Percentiles rank a stretch among this genome's conserved stretches.
phyloP scores from a whole-genome alignment of 805 yeast genomes.

The Kazachstania kunashirensis region DNA sequence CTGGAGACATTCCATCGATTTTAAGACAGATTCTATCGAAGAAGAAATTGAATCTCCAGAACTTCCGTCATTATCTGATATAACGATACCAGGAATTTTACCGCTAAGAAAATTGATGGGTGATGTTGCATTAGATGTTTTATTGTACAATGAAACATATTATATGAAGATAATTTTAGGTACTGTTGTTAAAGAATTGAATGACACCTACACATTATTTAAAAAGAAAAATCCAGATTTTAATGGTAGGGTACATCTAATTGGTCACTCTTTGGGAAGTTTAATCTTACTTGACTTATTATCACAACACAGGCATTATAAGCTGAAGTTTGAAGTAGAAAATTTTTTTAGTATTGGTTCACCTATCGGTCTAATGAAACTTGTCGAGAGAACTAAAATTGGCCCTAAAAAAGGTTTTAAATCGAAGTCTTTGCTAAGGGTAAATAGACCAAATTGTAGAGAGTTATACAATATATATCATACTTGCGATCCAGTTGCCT shows the following conservation, averaged over 20 bases:
- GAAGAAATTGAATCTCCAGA: slow-evolving; percentile 32
- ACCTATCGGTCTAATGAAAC: slow-evolving; percentile 79
- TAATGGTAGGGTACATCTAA: slow-evolving; percentile 69
- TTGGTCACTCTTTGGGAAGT: slow-evolving; percentile 91
- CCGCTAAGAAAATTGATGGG: slow-evolving; percentile 73
- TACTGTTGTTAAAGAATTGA: slow-evolving; percentile 55
- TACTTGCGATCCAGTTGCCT: slow-evolving; percentile 86
- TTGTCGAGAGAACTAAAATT: slow-evolving; percentile 58
- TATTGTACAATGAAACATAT: slow-evolving; percentile 65
- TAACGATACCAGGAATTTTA: slow-evolving; percentile 68
- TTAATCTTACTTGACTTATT: slow-evolving; percentile 73
- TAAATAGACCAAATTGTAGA: slow-evolving; percentile 40
- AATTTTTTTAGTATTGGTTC: slow-evolving; percentile 79
- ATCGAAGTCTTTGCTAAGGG: not conserved
- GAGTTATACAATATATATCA: slow-evolving; percentile 79
- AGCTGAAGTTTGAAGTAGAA: slow-evolving; percentile 59
- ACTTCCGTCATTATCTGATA: slow-evolving; percentile 56
- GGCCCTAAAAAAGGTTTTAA: slow-evolving; percentile 23
- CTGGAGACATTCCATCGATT: slow-evolving; percentile 77
- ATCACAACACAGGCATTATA: slow-evolving; percentile 36
- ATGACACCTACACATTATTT: slow-evolving; percentile 50
- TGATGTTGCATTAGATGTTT: slow-evolving; percentile 75
- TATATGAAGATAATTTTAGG: slow-evolving; percentile 53
- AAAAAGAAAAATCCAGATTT: slow-evolving; percentile 57
- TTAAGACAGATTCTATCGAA: slow-evolving; percentile 36